Percentiles rank a stretch among this genome's conserved stretches.
Evolutionary conservation across 1,284 basidiomycete genomes (phyloP).

Genomic region (Austroboletus niveus): DNA sequence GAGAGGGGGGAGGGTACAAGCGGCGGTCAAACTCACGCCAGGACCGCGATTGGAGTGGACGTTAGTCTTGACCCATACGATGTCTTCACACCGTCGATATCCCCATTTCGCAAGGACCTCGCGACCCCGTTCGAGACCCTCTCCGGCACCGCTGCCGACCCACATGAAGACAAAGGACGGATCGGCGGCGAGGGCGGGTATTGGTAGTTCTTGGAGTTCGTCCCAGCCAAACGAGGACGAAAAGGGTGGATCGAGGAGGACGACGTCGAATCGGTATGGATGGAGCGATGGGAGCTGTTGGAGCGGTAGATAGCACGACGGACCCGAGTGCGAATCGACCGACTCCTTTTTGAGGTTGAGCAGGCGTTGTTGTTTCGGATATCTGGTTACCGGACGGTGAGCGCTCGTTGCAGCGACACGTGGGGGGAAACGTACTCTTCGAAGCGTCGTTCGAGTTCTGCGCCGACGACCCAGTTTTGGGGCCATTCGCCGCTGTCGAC

Average conservation of each 20-base stretch:
- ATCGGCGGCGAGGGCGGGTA: conserved; percentile 84
- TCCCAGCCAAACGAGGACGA: conserved; percentile 83
- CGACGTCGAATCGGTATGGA: conserved; percentile 85
- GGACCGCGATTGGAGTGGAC: conserved; percentile 65
- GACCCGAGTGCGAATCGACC: conserved; percentile 58
- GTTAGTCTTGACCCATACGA: conserved; percentile 96
- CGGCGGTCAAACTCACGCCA: conserved; percentile 50
- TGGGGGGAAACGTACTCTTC: conserved; percentile 70
- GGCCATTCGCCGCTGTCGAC: conserved; percentile 89
- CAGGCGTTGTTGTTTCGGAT: conserved; percentile 86
- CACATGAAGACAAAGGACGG: conserved; percentile 95
- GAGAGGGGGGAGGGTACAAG: background rate
- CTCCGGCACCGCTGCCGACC: conserved; percentile 90
- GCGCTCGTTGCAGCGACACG: background rate
- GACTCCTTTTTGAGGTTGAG: conserved; percentile 76
- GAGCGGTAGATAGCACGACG: conserved; percentile 68
- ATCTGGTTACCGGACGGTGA: conserved; percentile 46
- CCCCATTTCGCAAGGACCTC: conserved; percentile 94
- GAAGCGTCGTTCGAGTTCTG: conserved; percentile 82
- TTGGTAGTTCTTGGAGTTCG: conserved; percentile 76
- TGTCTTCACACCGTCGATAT: conserved; percentile 93
- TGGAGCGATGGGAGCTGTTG: conserved; percentile 53
- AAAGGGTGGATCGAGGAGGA: conserved; percentile 90
- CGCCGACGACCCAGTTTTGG: conserved; percentile 87
- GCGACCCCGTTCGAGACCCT: conserved; percentile 89